Base-by-base conservation (phyloP, 768 basidiomycete species). In the Termitomyces bulborhizus region DNA sequence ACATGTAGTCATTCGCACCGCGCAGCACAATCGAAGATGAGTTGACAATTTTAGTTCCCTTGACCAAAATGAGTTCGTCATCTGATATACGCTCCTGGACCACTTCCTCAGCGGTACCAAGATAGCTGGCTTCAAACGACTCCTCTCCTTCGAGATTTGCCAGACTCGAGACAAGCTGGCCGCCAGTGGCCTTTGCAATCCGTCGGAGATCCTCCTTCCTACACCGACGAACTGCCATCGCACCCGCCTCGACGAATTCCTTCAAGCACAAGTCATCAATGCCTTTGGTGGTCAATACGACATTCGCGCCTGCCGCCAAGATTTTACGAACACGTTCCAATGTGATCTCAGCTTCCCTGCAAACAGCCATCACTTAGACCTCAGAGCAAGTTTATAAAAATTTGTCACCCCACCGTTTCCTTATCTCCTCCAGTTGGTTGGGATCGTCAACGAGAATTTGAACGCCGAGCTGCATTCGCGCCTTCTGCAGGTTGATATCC, bases 111-210 rank as follows among this genome's bases (percentile, higher is more conserved):
- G 96, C 96, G 46, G 73, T 76, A n/a, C 96, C 96, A 41, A 99
- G 78, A 69, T 85, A 88, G 69, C 84, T 85, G 26, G 93, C 77
- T 68, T 99, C 97, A 65, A 95, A 98, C 0, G 95, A 94, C 70
- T 99, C 97, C 49, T 99, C 96, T 42, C 97, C 96, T 60, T 99
- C 96, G 11, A 99, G 78, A 71, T 98, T 97, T 8, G 94, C 96
- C 53, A 98, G 77, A 66, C 88, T 93, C 9, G 91, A 91, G 53
- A 98, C 83, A 40, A 98, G 78, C 26, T 91, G 92, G 8, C 94
- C 97, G 26, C 97, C 97, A 0, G 95, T 98, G 8, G 97, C 96
- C 70, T 88, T 96, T 27, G 97, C 97, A 62, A 98, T 98, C 49
- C 97, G 86, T 54, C 93, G 86, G 47, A 98, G 81, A 68, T 99